Conservation (phyloP, 2,329 filamentous ascomycete genomes). For the Sporothrix phasma region DNA sequence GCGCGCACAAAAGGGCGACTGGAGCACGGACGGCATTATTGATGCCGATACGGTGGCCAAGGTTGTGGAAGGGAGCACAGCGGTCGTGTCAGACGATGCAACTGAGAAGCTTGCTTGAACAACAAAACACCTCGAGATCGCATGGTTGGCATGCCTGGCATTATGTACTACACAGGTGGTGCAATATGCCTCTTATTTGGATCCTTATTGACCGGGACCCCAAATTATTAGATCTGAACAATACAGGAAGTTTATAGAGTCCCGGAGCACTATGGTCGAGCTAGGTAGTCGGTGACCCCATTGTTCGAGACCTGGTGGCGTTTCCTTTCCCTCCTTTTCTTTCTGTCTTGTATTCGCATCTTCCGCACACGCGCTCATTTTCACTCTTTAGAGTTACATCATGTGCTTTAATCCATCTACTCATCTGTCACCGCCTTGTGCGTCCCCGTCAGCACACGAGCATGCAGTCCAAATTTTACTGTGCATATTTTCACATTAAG, state of each 20-base stretch:
- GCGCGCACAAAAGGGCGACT: conserved; percentile 43
- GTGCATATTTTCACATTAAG: too few species aligned
- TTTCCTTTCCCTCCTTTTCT: not conserved
- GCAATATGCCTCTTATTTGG: not conserved
- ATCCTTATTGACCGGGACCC: not conserved
- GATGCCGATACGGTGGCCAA: conserved; percentile 5
- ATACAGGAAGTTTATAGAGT: conserved; percentile 11
- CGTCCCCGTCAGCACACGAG: not conserved
- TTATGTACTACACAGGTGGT: not conserved
- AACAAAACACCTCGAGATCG: too few species aligned
- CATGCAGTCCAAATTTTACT: too few species aligned
- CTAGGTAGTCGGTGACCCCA: not conserved
- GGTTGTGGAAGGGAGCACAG: not conserved
- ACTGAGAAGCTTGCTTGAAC: not conserved
- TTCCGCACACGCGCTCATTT: not conserved
- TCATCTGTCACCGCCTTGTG: not conserved
- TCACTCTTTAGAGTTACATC: not conserved
- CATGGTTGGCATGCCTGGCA: not conserved
- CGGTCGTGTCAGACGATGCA: not conserved
- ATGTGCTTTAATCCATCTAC: not conserved
- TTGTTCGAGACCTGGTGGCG: not conserved
- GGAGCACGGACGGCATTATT: conserved; percentile 29
- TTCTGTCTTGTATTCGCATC: too few species aligned
- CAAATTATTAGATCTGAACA: conserved; percentile 8
- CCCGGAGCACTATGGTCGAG: not conserved